Conservation (phyloP, 345 rosid genomes). For the Eucalyptus dawsonii region DNA sequence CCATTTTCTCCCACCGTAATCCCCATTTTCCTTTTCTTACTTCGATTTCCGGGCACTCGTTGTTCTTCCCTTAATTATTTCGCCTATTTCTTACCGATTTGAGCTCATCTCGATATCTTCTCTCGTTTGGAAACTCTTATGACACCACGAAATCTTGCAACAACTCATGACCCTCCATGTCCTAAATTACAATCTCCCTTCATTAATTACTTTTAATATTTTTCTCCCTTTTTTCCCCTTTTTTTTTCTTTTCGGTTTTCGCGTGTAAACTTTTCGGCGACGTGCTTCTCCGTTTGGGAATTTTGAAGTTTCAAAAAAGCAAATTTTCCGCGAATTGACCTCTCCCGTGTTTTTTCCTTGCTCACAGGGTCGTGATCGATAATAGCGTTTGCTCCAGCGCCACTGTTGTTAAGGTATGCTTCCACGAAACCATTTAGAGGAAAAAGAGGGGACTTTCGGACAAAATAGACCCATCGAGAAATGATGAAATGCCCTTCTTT, state of each 20-base stretch:
- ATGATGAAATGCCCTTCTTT: background rate
- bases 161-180: background rate
- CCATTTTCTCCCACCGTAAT: background rate
- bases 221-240: background rate
- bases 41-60: background rate
- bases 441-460: background rate
- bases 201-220: background rate
- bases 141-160: background rate
- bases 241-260: background rate
- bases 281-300: background rate
- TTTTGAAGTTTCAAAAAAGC: background rate
- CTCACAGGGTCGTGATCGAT: constrained; percentile 83
- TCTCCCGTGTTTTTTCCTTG: background rate
- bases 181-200: background rate
- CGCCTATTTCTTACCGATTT: background rate
- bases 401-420: constrained; percentile 83
- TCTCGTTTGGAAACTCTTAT: background rate
- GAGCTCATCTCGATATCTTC: background rate
- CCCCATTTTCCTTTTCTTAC: background rate
- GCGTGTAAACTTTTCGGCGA: background rate
- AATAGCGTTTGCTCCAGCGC: constrained; percentile 76
- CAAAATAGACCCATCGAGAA: background rate
- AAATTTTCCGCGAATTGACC: background rate
- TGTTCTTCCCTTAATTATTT: background rate
- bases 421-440: constrained; percentile 21